Evolutionary conservation across 2,329 filamentous ascomycete genomes (phyloP).

Genomic region (Pseudogymnoascus destructans): DNA sequence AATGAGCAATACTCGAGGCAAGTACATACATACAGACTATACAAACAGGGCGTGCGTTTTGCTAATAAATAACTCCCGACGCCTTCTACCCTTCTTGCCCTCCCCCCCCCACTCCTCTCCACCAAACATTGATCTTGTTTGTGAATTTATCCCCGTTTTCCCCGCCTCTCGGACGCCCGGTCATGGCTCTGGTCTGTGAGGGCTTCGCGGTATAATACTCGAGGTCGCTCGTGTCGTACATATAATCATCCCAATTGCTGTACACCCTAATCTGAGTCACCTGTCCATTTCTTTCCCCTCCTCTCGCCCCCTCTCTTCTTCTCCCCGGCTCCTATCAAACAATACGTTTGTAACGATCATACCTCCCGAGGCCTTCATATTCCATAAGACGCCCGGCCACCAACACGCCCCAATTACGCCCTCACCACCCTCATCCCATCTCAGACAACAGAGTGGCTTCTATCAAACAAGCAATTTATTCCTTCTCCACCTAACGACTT

Average conservation of each 20-base stretch:
- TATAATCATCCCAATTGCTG: background rate
- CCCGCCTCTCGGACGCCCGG: background rate
- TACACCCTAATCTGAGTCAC: background rate
- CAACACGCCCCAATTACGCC: background rate
- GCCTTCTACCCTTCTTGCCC: background rate
- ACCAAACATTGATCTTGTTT: conserved; percentile 3
- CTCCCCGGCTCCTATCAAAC: background rate
- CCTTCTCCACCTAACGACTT: conserved; percentile 5
- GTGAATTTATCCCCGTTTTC: background rate
- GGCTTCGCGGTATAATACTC: conserved; percentile 1
- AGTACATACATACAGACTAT: background rate
- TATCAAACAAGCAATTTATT: conserved; percentile 1
- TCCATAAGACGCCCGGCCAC: background rate
- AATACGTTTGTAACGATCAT: background rate
- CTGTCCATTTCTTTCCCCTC: background rate
- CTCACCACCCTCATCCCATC: background rate
- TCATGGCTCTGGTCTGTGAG: background rate
- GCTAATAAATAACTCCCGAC: background rate
- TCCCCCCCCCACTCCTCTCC: background rate
- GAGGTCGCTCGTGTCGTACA: background rate
- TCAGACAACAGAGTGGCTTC: background rate
- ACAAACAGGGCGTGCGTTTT: background rate
- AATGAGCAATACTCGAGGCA: background rate
- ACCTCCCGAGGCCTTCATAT: background rate
- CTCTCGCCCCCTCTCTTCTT: background rate